Conservation (phyloP, 73 alveolate genomes). For the Paramecium sexaurelia region DNA sequence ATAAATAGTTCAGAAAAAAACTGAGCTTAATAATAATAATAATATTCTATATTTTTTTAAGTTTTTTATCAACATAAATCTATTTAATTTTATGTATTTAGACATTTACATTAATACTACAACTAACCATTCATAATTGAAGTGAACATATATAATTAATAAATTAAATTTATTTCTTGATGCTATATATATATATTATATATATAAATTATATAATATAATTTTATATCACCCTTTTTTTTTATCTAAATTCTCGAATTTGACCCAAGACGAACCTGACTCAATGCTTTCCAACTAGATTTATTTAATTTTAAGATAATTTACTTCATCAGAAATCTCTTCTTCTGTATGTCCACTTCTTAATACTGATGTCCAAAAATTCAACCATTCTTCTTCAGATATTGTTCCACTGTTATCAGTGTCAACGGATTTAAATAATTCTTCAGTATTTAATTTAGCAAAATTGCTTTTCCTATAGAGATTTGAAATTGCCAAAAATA, state of each 20-base stretch:
- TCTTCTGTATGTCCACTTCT: constrained; percentile 67
- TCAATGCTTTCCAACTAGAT: constrained; percentile 34
- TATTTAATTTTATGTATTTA: too few species aligned
- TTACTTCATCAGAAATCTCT: constrained; percentile 64
- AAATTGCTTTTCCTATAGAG: constrained; percentile 61
- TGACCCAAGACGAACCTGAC: constrained; percentile 40
- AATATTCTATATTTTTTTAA: too few species aligned
- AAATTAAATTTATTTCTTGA: background rate
- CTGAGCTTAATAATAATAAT: background rate
- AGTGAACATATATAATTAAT: background rate
- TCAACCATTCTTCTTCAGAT: constrained; percentile 74
- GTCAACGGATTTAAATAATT: constrained; percentile 65
- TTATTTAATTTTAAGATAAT: background rate
- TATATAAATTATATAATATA: background rate
- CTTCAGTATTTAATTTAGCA: constrained; percentile 69
- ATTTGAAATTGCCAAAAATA: background rate
- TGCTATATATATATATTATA: background rate
- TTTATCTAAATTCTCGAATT: constrained; percentile 38
- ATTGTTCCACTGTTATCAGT: constrained; percentile 65
- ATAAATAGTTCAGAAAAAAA: background rate
- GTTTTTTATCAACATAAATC: too few species aligned
- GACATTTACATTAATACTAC: too few species aligned
- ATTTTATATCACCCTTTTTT: background rate
- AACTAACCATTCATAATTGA: background rate
- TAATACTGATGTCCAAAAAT: constrained; percentile 62